Conservation (phyloP, 768 basidiomycete species). For the Gymnopilus dilepis region DNA sequence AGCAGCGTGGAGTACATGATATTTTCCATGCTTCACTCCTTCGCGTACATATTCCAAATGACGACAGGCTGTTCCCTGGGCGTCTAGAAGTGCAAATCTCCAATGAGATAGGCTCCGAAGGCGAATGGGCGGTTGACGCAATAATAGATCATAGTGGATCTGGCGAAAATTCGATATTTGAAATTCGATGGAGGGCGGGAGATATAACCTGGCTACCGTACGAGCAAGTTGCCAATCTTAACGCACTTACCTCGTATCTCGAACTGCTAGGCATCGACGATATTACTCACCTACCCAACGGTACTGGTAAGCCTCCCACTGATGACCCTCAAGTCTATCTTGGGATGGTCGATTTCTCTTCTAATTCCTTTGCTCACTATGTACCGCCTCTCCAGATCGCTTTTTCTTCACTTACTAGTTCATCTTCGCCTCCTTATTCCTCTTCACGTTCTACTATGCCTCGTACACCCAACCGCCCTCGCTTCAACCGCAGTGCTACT, state of each 20-base stretch:
- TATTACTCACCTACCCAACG: neutral
- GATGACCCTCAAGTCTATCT: neutral
- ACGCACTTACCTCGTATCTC: constrained; percentile 11
- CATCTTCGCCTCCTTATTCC: too few species aligned
- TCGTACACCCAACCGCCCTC: too few species aligned
- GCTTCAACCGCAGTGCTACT: too few species aligned
- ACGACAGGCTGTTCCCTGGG: constrained; percentile 1
- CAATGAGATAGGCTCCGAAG: constrained; percentile 15
- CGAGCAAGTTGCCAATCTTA: constrained; percentile 2
- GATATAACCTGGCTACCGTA: constrained; percentile 38
- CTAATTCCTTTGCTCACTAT: too few species aligned
- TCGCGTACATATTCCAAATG: neutral
- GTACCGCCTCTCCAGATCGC: too few species aligned
- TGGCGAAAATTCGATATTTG: constrained; percentile 25
- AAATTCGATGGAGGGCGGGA: constrained; percentile 35
- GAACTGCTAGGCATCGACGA: constrained; percentile 7
- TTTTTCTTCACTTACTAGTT: too few species aligned
- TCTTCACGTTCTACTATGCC: too few species aligned
- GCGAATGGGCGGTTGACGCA: constrained; percentile 33
- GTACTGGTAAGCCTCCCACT: constrained; percentile 1
- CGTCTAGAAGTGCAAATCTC: constrained; percentile 16
- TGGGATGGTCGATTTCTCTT: neutral
- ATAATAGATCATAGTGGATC: constrained; percentile 29
- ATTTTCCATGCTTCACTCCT: neutral
- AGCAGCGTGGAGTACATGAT: neutral